These are phyloP conservation scores for Farysia itapuensis DNA, from an alignment of 1,284 basidiomycete genomes.

Conservation along the genomic window DNA sequence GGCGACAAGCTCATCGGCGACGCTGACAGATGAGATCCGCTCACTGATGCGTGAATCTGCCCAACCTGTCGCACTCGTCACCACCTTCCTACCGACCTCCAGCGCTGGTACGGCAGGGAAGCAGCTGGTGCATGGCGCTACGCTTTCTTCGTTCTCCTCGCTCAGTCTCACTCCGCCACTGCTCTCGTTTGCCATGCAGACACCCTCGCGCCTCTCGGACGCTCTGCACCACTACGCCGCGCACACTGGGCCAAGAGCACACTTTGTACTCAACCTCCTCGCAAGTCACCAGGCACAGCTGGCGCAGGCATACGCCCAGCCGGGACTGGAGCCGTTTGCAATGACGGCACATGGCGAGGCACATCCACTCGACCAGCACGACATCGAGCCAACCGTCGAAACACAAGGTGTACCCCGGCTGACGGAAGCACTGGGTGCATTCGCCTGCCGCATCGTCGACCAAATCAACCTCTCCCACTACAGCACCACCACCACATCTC, in stretches of 20 bases:
- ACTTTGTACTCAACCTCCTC: constrained; percentile 3
- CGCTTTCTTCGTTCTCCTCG: constrained; percentile 25
- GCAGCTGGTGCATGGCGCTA: constrained; percentile 30
- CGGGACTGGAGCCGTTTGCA: neutral
- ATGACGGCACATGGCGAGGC: neutral
- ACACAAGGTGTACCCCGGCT: constrained; percentile 4
- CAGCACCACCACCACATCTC: neutral
- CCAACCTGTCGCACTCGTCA: constrained; percentile 27
- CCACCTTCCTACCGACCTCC: constrained; percentile 26
- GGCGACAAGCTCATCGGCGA: too few relatives aligned
- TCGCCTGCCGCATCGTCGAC: constrained; percentile 20
- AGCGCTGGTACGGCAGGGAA: too few relatives aligned
- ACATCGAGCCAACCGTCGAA: neutral
- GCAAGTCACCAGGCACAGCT: neutral
- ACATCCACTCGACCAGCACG: neutral
- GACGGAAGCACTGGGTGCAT: constrained; percentile 1
- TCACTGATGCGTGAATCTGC: constrained; percentile 23
- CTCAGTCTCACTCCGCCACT: constrained; percentile 22
- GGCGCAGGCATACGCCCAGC: neutral
- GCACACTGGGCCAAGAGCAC: neutral
- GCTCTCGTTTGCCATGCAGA: constrained; percentile 23
- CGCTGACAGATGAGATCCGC: constrained; percentile 10
- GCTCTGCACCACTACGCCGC: constrained; percentile 3
- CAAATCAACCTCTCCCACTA: constrained; percentile 5
- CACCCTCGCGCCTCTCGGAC: constrained; percentile 16